Percentiles rank a stretch among this genome's conserved stretches.
Evolutionary conservation across 495 filamentous ascomycete genomes (phyloP).

Genomic region (Neurospora sp.): DNA sequence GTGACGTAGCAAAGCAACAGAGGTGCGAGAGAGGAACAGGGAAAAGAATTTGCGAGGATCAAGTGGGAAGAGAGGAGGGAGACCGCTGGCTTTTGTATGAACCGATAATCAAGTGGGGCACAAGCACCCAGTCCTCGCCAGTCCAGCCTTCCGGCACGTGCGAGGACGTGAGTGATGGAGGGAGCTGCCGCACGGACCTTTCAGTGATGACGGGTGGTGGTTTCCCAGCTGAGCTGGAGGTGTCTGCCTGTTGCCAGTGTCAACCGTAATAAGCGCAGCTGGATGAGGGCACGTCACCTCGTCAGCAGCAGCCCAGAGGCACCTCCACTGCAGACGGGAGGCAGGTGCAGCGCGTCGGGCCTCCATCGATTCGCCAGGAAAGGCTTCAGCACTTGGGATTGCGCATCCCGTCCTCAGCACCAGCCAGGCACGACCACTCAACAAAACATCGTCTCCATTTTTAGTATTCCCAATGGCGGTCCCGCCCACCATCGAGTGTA

Average conservation of each 20-base stretch:
- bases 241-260: background rate
- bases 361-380: background rate
- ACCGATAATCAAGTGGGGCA: constrained; percentile 11
- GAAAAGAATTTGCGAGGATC: background rate
- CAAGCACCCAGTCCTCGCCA: background rate
- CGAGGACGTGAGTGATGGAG: constrained; percentile 2
- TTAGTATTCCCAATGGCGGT: background rate
- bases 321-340: background rate
- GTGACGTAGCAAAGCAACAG: background rate
- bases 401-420: background rate
- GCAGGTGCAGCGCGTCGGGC: background rate
- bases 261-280: background rate
- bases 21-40: constrained; percentile 1
- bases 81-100: constrained; percentile 21
- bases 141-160: constrained; percentile 7
- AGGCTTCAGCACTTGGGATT: background rate
- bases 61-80: constrained; percentile 5
- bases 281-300: background rate
- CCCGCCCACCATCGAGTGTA: background rate
- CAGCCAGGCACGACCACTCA: background rate
- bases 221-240: background rate
- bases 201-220: background rate
- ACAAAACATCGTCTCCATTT: background rate
- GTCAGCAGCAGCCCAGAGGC: background rate
- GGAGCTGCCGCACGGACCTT: background rate